Evolutionary conservation across 345 rosid species (phyloP).

Genomic region (Rhizophora apiculata): DNA sequence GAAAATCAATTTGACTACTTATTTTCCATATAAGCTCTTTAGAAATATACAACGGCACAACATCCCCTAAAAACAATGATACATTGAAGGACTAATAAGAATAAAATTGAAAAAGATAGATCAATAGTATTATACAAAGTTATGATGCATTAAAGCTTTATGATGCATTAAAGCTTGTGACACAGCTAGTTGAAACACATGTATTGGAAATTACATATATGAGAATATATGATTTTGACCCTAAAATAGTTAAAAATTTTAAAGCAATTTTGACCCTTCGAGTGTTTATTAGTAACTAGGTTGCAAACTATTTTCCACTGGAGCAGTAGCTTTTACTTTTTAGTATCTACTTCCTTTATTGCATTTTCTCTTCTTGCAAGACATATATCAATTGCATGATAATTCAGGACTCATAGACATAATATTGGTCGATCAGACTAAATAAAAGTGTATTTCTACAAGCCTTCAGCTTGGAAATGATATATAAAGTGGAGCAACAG

Average conservation of each 20-base stretch:
- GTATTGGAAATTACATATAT: neutral
- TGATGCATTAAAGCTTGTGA: too few relatives aligned
- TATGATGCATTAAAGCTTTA: too few relatives aligned
- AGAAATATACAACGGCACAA: too few relatives aligned
- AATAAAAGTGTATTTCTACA: neutral
- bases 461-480: neutral
- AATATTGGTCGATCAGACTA: too few relatives aligned
- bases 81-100: too few relatives aligned
- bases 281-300: neutral
- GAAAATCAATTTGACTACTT: too few relatives aligned
- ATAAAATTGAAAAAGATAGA: too few relatives aligned
- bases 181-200: too few relatives aligned
- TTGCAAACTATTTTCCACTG: neutral
- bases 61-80: too few relatives aligned
- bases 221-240: too few relatives aligned
- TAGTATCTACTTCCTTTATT: neutral
- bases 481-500: neutral
- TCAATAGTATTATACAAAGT: too few relatives aligned
- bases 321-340: constrained; percentile 3
- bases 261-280: constrained; percentile 5
- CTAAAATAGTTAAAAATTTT: neutral
- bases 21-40: too few relatives aligned
- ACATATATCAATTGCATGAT: neutral
- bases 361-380: constrained; percentile 6
- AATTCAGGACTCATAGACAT: neutral